Conservation (phyloP, 441 rosid species). For the Bruguiera hainesii region DNA sequence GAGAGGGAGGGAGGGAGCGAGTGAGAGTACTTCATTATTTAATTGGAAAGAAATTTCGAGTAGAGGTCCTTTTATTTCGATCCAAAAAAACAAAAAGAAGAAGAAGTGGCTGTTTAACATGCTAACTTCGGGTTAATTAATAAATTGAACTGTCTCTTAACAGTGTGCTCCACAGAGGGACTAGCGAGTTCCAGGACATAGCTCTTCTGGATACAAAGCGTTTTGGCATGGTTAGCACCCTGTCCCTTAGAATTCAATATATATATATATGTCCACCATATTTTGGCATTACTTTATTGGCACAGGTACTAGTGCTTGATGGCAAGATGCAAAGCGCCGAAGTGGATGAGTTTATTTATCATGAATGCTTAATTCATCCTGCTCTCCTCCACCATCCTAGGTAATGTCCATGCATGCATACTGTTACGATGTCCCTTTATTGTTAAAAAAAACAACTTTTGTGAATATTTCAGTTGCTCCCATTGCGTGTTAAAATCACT, state of each 20-base stretch:
- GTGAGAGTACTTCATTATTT: no score
- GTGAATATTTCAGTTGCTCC: no score
- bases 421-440: background rate
- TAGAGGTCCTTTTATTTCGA: no score
- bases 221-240: slow-evolving; percentile 64
- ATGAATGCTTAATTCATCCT: slow-evolving; percentile 89
- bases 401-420: slow-evolving; percentile 26
- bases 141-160: background rate
- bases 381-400: slow-evolving; percentile 67
- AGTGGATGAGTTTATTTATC: slow-evolving; percentile 86
- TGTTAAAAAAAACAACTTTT: background rate
- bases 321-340: slow-evolving; percentile 99
- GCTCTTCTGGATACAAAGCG: slow-evolving; percentile 80
- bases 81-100: no score
- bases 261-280: background rate
- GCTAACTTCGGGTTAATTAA: no score
- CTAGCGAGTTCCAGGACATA: slow-evolving; percentile 77
- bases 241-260: background rate
- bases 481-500: no score
- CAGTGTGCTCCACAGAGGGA: slow-evolving; percentile 74
- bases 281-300: background rate
- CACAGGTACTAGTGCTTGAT: slow-evolving; percentile 78
- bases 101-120: no score
- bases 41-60: no score
- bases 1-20: no score